Percentiles rank a stretch among this genome's conserved stretches.
Evolutionary conservation across 305 asterid species (phyloP).

Genomic region (Withania somnifera): DNA sequence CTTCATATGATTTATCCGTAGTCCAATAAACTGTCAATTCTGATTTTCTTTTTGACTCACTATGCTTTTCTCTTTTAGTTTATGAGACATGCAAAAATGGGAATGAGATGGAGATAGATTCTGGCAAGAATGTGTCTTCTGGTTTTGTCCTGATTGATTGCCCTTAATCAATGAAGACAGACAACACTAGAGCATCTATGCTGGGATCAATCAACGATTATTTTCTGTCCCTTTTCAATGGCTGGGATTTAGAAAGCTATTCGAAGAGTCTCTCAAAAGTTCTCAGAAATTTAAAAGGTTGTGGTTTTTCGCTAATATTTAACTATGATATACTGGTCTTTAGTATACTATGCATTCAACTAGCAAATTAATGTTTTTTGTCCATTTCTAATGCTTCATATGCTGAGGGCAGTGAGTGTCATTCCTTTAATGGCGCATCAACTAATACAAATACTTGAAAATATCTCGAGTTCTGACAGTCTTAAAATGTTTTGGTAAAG

Average conservation of each 20-base stretch:
- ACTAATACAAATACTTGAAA: no score
- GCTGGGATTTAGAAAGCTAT: slow-evolving; percentile 96
- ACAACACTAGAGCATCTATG: slow-evolving; percentile 84
- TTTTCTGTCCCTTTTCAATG: slow-evolving; percentile 90
- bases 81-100: slow-evolving; percentile 97
- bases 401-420: no score
- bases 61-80: slow-evolving; percentile 34
- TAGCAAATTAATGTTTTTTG: no score
- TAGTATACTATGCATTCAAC: no score
- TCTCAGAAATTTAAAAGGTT: slow-evolving; percentile 71
- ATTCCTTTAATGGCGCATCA: no score
- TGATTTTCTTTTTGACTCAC: not conserved
- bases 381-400: no score
- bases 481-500: no score
- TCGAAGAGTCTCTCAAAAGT: slow-evolving; percentile 87
- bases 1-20: not conserved
- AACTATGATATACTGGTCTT: no score
- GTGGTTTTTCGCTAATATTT: no score
- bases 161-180: slow-evolving; percentile 99
- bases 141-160: slow-evolving; percentile 93
- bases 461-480: no score
- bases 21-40: not conserved
- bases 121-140: slow-evolving; percentile 67
- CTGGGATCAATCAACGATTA: slow-evolving; percentile 98
- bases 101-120: slow-evolving; percentile 88